A percentile compares a stretch with the other conserved stretches of the same genome.
Evolutionary conservation across 441 rosid genomes (phyloP).

Genomic region (Pelargonium citronellum): DNA sequence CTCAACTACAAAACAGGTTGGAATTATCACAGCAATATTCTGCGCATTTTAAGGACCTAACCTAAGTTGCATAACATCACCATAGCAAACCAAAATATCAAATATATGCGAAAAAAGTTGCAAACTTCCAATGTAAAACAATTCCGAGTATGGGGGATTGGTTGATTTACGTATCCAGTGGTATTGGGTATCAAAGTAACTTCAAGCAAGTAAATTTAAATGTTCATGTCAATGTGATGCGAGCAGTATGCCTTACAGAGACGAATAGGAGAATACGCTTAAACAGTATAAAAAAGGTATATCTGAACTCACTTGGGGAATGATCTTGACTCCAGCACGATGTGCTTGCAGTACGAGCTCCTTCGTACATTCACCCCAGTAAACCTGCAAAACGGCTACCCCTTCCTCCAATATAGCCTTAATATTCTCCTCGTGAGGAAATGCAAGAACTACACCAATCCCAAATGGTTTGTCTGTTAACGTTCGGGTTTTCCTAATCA

Average conservation of each 20-base stretch:
- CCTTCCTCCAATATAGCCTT: slow-evolving; percentile 54
- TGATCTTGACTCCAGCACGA: slow-evolving; percentile 57
- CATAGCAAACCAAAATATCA: not conserved
- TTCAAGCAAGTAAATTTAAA: no score
- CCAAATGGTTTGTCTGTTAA: slow-evolving; percentile 79
- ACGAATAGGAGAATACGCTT: not conserved
- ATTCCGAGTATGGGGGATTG: no score
- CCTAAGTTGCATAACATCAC: not conserved
- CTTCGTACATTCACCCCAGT: slow-evolving; percentile 68
- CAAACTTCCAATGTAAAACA: no score
- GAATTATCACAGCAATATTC: no score
- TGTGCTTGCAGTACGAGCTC: slow-evolving; percentile 64
- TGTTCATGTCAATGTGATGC: no score
- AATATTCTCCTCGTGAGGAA: slow-evolving; percentile 61
- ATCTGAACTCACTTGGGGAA: slow-evolving; percentile 59
- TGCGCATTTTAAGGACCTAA: no score
- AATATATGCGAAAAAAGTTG: not conserved
- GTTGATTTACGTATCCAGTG: no score
- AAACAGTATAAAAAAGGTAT: not conserved
- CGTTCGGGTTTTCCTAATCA: slow-evolving; percentile 59
- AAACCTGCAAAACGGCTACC: slow-evolving; percentile 65
- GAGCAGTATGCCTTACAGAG: no score
- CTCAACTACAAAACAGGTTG: no score
- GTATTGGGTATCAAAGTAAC: no score
- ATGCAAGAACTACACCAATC: slow-evolving; percentile 64